Base-by-base conservation (phyloP, 73 alveolate species). In the Stentor coeruleus region DNA sequence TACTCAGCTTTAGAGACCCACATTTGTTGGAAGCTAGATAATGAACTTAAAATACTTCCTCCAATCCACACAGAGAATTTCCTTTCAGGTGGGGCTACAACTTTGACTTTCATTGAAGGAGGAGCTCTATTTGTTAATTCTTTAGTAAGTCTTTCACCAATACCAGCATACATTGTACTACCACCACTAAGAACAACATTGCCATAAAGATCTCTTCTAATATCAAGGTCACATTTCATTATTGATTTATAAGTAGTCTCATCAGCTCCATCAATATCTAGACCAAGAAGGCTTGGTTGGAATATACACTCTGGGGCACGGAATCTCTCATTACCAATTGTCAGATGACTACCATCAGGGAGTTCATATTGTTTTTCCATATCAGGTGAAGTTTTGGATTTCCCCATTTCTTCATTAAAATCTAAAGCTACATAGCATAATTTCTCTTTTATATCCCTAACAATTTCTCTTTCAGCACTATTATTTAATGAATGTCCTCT, bases 1-100 rank as follows among this genome's bases (percentile, higher is more conserved):
- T 91, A 95, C 88, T 97, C 99, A 75, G 89, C 86, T 59, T 90
- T 95, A 39, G 96, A 90, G 84, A 97, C 85, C 99, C 99, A 97
- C 92, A 93, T 90, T 84, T 95, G 94, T 81, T 97, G 95, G 94
- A 97, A 97, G 40, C 98, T 90, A 59, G 98, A 98, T 30, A 97
- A 88, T 58, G 96, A 86, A 35, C 94, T 89, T 58, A 97, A 89
- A 77, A 97, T 97, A 40, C 97, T 86, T 15, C 99, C 99, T 37
- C 99, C 99, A 59, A 95, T 94, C 98, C 98, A 95, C 0, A 98
- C 72, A 35, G 94, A 41, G 88, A 92, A 93, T 59, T 89, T 88
- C 82, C 95, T 89, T 86, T 95, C 99, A 36, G 85, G 90, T 39
- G 87, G 88, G 37, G 95, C 95, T 38, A 93, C 90, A 58, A 95